A percentile compares a stretch with the other conserved stretches of the same genome.
Conservation (phyloP, 192 early-diverging fungal species). For the Backusella psychrophila region DNA sequence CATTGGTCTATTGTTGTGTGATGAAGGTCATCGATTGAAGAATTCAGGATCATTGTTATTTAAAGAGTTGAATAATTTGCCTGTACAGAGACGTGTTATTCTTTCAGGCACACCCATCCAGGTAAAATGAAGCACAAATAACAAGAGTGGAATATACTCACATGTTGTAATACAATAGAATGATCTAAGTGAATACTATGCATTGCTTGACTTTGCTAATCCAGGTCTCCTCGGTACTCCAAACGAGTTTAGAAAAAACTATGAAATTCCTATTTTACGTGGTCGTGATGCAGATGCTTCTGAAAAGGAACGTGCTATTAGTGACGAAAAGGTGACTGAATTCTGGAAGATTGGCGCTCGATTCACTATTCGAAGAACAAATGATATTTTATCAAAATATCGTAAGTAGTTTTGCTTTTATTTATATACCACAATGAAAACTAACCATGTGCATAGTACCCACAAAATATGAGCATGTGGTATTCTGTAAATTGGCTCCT, state of each 20-base stretch:
- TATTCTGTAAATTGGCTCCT: constrained; percentile 84
- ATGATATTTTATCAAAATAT: constrained; percentile 96
- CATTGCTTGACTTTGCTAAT: constrained; percentile 91
- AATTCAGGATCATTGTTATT: constrained; percentile 67
- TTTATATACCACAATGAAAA: neutral
- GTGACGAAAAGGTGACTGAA: constrained; percentile 85
- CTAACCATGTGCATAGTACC: constrained; percentile 61
- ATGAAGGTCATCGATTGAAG: constrained; percentile 96
- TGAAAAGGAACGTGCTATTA: constrained; percentile 68
- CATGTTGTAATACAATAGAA: constrained; percentile 43
- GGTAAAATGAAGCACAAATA: constrained; percentile 8
- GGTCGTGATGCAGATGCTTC: constrained; percentile 91
- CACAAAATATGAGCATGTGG: constrained; percentile 96
- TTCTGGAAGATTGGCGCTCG: constrained; percentile 84
- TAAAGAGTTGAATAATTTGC: constrained; percentile 45
- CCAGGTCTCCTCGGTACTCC: constrained; percentile 88
- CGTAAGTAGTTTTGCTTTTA: constrained; percentile 46
- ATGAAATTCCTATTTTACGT: constrained; percentile 89
- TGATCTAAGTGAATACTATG: constrained; percentile 91
- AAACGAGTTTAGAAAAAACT: constrained; percentile 88
- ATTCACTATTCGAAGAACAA: constrained; percentile 97
- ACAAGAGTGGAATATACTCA: neutral
- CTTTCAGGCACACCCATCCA: constrained; percentile 96
- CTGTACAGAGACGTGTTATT: constrained; percentile 91
- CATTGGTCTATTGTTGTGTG: constrained; percentile 92